Evolutionary conservation across 805 yeast genomes (phyloP).

Genomic region (Starmerella potacharoeniae): DNA sequence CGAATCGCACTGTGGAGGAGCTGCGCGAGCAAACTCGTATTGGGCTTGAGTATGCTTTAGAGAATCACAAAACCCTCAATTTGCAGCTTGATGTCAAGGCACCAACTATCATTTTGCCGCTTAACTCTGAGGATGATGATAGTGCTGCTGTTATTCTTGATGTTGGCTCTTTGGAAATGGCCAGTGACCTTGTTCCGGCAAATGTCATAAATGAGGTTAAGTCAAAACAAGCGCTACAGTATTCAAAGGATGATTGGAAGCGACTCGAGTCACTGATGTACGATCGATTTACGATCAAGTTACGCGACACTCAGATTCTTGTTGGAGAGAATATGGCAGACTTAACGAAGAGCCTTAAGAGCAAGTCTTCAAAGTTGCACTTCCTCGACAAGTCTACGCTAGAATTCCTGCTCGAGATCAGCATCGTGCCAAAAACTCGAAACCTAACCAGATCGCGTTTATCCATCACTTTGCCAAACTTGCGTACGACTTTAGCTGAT

Average conservation of each 20-base stretch:
- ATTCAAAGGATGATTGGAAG: conserved; percentile 61
- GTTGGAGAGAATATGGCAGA: conserved; percentile 63
- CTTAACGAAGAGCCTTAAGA: conserved; percentile 41
- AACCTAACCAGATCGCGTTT: conserved; percentile 61
- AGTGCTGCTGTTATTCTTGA: conserved; percentile 87
- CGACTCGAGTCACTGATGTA: conserved; percentile 70
- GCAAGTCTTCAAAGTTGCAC: conserved; percentile 37
- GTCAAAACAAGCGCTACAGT: conserved; percentile 41
- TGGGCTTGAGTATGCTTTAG: conserved; percentile 86
- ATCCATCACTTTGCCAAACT: conserved; percentile 63
- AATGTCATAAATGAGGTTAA: conserved; percentile 58
- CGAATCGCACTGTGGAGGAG: conserved; percentile 89
- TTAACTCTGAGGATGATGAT: conserved; percentile 59
- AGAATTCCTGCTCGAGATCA: conserved; percentile 63
- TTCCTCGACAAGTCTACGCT: conserved; percentile 68
- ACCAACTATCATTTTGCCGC: conserved; percentile 77
- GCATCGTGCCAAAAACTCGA: conserved; percentile 72
- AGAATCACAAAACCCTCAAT: conserved; percentile 84
- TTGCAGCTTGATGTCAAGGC: conserved; percentile 84
- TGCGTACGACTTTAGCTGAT: conserved; percentile 67
- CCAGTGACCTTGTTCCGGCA: conserved; percentile 52
- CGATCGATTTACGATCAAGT: conserved; percentile 65
- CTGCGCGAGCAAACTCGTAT: conserved; percentile 78
- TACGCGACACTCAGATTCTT: conserved; percentile 78
- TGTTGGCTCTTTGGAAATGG: conserved; percentile 86